A percentile compares a stretch with the other conserved stretches of the same genome.
phyloP scores from a whole-genome alignment of 1,284 basidiomycete genomes.

The Sanghuangporus baumii region DNA sequence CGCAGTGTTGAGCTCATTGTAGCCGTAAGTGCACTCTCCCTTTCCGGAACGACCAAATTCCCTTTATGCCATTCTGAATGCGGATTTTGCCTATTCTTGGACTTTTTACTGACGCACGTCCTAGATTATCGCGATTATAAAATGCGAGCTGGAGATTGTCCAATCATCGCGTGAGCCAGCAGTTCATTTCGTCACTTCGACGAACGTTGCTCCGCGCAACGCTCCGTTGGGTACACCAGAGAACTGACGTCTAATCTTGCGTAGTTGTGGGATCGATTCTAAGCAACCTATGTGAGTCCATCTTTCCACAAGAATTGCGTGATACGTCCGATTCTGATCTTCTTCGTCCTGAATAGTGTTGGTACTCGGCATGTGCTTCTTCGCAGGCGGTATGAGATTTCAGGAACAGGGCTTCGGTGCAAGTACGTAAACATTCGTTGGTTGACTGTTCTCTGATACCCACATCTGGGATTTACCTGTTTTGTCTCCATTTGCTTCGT shows the following conservation, averaged over 20 bases:
- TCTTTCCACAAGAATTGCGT: conserved; percentile 7
- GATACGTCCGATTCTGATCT: not conserved
- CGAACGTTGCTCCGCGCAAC: conserved; percentile 21
- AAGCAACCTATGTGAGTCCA: conserved; percentile 56
- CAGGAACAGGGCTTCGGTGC: conserved; percentile 74
- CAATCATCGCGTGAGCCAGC: conserved; percentile 64
- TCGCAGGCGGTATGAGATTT: conserved; percentile 73
- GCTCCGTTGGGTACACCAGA: conserved; percentile 33
- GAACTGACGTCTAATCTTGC: conserved; percentile 26
- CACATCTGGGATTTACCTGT: not conserved
- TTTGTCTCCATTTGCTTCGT: not conserved
- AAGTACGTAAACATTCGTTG: conserved; percentile 38
- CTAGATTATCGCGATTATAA: conserved; percentile 74
- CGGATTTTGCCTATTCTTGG: not conserved
- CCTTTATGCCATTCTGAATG: conserved; percentile 10
- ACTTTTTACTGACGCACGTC: conserved; percentile 14
- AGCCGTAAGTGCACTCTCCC: conserved; percentile 42
- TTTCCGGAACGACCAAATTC: conserved; percentile 9
- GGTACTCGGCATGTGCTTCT: conserved; percentile 75
- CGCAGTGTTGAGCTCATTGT: conserved; percentile 75
- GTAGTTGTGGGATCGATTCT: conserved; percentile 76
- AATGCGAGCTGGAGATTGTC: conserved; percentile 79
- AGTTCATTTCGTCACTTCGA: not conserved
- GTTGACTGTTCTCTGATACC: not conserved
- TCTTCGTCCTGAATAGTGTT: conserved; percentile 39